phyloP scores from a whole-genome alignment of 23 red algal genomes.

The Gracilaria vermiculophylla region DNA sequence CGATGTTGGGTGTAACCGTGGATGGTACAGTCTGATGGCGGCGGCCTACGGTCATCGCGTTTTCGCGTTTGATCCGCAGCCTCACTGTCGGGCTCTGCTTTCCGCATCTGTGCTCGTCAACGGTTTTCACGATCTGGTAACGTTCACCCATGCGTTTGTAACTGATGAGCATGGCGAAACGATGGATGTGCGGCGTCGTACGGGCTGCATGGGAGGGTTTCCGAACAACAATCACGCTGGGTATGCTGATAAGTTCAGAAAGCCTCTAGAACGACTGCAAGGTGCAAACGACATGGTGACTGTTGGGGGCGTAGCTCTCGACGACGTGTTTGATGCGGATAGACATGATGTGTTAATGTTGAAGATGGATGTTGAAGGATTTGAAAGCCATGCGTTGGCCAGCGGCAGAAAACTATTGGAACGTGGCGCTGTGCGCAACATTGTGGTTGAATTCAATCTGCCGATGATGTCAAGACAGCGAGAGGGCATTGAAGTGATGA shows the following conservation, averaged over 20 bases:
- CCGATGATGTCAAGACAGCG: slow-evolving; percentile 9
- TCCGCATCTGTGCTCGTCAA: slow-evolving; percentile 6
- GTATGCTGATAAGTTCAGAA: slow-evolving; percentile 17
- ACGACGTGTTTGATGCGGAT: not conserved
- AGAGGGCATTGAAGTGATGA: not conserved
- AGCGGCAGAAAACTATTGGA: not conserved
- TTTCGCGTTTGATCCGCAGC: slow-evolving; percentile 17
- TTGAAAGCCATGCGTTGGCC: not conserved
- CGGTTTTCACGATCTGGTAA: slow-evolving; percentile 5
- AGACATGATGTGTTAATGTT: slow-evolving; percentile 7
- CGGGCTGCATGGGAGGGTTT: slow-evolving; percentile 28
- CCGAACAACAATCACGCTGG: slow-evolving; percentile 27
- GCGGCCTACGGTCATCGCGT: slow-evolving; percentile 23
- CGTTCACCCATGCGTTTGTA: slow-evolving; percentile 19
- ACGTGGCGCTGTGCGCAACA: not conserved
- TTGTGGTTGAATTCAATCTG: slow-evolving; percentile 32
- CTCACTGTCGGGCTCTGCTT: not conserved
- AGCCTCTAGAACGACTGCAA: not conserved
- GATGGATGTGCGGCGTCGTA: slow-evolving; percentile 14
- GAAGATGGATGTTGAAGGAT: slow-evolving; percentile 37
- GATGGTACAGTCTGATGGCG: slow-evolving; percentile 28
- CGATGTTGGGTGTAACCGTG: slow-evolving; percentile 27
- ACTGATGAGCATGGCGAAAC: not conserved
- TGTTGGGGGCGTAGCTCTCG: not conserved
- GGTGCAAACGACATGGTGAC: slow-evolving; percentile 14